Evolutionary conservation across 108 stramenopile genomes (phyloP).

Genomic region (Tribonema minus): DNA sequence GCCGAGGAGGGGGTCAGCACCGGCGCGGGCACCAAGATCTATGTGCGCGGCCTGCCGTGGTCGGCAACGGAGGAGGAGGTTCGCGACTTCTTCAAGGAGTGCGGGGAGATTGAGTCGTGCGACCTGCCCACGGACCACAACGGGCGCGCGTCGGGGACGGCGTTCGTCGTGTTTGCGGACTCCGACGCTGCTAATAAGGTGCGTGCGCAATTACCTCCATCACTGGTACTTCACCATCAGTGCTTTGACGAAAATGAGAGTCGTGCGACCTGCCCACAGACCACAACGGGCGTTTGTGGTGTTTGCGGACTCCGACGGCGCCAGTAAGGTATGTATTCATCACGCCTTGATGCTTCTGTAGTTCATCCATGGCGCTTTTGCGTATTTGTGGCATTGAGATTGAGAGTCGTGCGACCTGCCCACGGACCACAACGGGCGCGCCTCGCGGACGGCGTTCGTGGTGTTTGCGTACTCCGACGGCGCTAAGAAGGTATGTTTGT

Average conservation of each 20-base stretch:
- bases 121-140: conserved; percentile 81
- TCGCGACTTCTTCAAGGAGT: conserved; percentile 74
- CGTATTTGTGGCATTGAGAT: background rate
- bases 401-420: conserved; percentile 70
- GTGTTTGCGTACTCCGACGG: conserved; percentile 62
- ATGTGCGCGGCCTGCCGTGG: conserved; percentile 90
- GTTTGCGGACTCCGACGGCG: conserved; percentile 61
- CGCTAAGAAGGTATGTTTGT: conserved; percentile 57
- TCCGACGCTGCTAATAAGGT: conserved; percentile 67
- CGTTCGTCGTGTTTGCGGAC: conserved; percentile 72
- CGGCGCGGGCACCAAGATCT: conserved; percentile 60
- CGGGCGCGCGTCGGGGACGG: conserved; percentile 79
- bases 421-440: conserved; percentile 74
- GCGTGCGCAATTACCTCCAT: conserved; percentile 49
- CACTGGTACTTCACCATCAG: background rate
- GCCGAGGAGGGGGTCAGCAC: conserved; percentile 8
- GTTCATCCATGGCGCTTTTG: background rate
- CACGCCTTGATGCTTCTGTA: background rate
- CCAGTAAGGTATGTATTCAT: conserved; percentile 66
- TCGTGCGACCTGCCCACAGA: conserved; percentile 74
- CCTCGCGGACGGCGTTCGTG: conserved; percentile 80
- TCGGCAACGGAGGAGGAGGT: conserved; percentile 78
- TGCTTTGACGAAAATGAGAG: background rate
- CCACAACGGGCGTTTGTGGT: conserved; percentile 80
- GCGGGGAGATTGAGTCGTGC: conserved; percentile 66